Base-by-base conservation (phyloP, 495 filamentous ascomycete genomes). In the Lasiosphaeria ovina region DNA sequence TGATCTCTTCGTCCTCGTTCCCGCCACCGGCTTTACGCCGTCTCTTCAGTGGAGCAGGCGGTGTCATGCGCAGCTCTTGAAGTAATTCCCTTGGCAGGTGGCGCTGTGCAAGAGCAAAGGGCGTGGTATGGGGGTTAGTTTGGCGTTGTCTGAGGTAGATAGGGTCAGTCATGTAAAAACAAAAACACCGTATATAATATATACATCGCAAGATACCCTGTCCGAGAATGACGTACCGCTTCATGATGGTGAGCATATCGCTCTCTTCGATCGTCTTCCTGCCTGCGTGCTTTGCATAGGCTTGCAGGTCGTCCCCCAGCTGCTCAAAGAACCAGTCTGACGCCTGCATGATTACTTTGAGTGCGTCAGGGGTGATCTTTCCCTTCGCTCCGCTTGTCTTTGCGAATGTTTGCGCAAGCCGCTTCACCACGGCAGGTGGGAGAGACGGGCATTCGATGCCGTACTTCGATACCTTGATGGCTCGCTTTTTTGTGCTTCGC, bases 251-350 rank as follows among this genome's bases (percentile, higher is more conserved):
- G 60, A 90, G 76, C 66, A 93, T 85, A 72, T 97, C 92, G 56
- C 78, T 86, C 68, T 95, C 91, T 56, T 94, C 88, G 68, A 97
- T 93, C 4, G 85, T 91, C 72, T 88, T 93, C 45, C 92, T 83
- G 35, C 87, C 85, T 4, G 89, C 91, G 72, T 97, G 92, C 52
- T 86, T 79, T 8, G 92, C 88, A 73, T 92, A 97, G 2, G 81
- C 85, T 3, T 82, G 83, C 60, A 97, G 76, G 66, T 95, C 90
- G 32, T 90, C 89, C 58, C 89, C 83, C 12, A 87, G 77, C 71
- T 96, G 92, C 66, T 93, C 88, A 68, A 96, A 95, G 73, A 91
- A 97, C 86, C 89, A 92, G 38, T 93, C 89, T 16, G 87, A 88
- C 14, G 91, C 90, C 66, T 89, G 85, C 69, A 87, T 84, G 42